phyloP scores from a whole-genome alignment of 176 grass and related monocot genomes.

The Carex myosuroides region DNA sequence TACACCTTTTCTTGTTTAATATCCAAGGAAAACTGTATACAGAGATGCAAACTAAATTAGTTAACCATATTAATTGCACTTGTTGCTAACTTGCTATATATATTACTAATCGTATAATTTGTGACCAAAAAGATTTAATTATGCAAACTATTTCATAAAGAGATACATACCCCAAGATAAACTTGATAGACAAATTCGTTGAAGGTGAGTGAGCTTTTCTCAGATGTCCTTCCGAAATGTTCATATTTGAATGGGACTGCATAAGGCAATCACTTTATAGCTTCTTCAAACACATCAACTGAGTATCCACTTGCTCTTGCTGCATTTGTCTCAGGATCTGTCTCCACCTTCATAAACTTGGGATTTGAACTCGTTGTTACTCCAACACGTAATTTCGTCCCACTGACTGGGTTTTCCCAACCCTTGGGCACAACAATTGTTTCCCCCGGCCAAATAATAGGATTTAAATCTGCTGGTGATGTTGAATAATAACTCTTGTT shows the following conservation, averaged over 20 bases:
- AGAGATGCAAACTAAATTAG: too few relatives aligned
- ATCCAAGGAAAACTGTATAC: too few relatives aligned
- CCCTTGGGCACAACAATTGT: slow-evolving; percentile 24
- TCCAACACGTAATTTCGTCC: slow-evolving; percentile 30
- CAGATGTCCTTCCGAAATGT: slow-evolving; percentile 2
- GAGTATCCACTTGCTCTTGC: slow-evolving; percentile 6
- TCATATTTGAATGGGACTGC: slow-evolving; percentile 23
- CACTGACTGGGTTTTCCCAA: slow-evolving; percentile 18
- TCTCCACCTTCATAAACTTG: slow-evolving; percentile 26
- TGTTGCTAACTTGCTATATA: not conserved
- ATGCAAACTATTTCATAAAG: not conserved
- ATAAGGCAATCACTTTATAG: slow-evolving; percentile 24
- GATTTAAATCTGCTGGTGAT: slow-evolving; percentile 1
- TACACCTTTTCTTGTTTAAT: too few relatives aligned
- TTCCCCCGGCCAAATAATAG: slow-evolving; percentile 34
- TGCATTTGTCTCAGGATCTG: slow-evolving; percentile 17
- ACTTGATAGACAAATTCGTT: slow-evolving; percentile 38
- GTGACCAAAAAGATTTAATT: not conserved
- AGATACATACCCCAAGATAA: slow-evolving; percentile 24
- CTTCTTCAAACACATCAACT: slow-evolving; percentile 34
- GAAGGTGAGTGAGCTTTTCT: not conserved
- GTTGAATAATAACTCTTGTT: not conserved
- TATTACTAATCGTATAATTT: not conserved
- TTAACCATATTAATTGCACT: not conserved
- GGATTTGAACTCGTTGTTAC: slow-evolving; percentile 16